phyloP scores from a whole-genome alignment of 257 asterid species.

The Euphrasia confusa region DNA sequence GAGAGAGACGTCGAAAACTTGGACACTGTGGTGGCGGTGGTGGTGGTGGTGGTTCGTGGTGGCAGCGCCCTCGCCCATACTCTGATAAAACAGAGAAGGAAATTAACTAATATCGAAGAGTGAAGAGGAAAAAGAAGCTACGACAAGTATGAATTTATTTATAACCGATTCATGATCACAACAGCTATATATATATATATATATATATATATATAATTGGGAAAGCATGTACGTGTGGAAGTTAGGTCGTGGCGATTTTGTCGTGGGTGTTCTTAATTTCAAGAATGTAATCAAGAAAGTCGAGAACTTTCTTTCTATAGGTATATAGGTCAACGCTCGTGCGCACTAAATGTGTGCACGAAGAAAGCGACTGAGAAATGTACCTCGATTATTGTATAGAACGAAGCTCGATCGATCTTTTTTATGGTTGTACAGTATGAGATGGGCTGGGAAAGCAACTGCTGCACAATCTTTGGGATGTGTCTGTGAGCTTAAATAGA shows the following conservation, averaged over 20 bases:
- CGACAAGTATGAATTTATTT: conserved; percentile 9
- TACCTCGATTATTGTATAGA: conserved; percentile 33
- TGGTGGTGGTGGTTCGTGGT: conserved; percentile 41
- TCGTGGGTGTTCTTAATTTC: conserved; percentile 12
- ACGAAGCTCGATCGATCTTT: conserved; percentile 20
- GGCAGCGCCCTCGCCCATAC: conserved; percentile 58
- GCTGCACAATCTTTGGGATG: conserved; percentile 39
- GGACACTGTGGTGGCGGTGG: conserved; percentile 32
- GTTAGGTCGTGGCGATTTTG: conserved; percentile 7
- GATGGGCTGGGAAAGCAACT: conserved; percentile 42
- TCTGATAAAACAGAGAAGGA: conserved; percentile 21
- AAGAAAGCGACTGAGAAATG: not conserved
- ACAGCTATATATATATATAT: conserved; percentile 6
- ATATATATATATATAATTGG: conserved; percentile 2
- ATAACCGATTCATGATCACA: conserved; percentile 15
- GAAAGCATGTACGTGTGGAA: conserved; percentile 21
- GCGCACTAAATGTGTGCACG: conserved; percentile 20
- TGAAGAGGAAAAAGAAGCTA: conserved; percentile 9
- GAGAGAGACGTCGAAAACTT: conserved; percentile 38
- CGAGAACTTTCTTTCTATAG: conserved; percentile 5
- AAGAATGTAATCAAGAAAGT: conserved; percentile 26
- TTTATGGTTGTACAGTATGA: conserved; percentile 26
- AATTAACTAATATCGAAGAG: not conserved
- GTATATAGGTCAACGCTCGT: conserved; percentile 22
- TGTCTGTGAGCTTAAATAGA: conserved; percentile 35